Conservation (phyloP, 2,329 filamentous ascomycete species). For the Zymoseptoria crescenta region DNA sequence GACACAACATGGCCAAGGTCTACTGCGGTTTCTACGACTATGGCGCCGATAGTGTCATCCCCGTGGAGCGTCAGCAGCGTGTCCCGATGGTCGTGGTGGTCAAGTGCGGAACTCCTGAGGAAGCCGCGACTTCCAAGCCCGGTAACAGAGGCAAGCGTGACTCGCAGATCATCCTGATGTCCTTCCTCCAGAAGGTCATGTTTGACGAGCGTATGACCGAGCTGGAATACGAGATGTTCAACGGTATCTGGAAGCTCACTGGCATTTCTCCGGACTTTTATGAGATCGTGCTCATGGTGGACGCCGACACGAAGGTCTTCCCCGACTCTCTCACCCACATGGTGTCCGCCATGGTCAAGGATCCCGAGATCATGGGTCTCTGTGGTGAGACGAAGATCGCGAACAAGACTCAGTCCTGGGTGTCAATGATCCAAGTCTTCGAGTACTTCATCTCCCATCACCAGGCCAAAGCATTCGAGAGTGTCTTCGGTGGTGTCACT, state of each 20-base stretch:
- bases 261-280: slow-evolving; percentile 98
- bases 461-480: slow-evolving; percentile 93
- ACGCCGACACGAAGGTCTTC: slow-evolving; percentile 98
- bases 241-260: slow-evolving; percentile 96
- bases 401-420: slow-evolving; percentile 92
- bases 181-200: slow-evolving; percentile 99
- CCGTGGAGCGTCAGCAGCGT: slow-evolving; percentile 81
- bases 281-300: slow-evolving; percentile 96
- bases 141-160: slow-evolving; percentile 98
- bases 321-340: slow-evolving; percentile 97
- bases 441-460: slow-evolving; percentile 99
- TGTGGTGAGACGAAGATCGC: slow-evolving; percentile 99
- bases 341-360: slow-evolving; percentile 98
- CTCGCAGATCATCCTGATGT: slow-evolving; percentile 98
- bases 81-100: slow-evolving; percentile 96
- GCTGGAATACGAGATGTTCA: slow-evolving; percentile 99
- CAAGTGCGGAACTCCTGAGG: slow-evolving; percentile 89
- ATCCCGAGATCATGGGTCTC: slow-evolving; percentile 97
- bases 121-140: slow-evolving; percentile 72
- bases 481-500: slow-evolving; percentile 96
- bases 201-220: slow-evolving; percentile 99
- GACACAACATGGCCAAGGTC: slow-evolving; percentile 99
- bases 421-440: slow-evolving; percentile 97
- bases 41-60: slow-evolving; percentile 69
- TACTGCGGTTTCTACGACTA: slow-evolving; percentile 99